These are phyloP conservation scores for Apostasia ramifera DNA, from an alignment of 106 monocot species.

Conservation along the genomic window DNA sequence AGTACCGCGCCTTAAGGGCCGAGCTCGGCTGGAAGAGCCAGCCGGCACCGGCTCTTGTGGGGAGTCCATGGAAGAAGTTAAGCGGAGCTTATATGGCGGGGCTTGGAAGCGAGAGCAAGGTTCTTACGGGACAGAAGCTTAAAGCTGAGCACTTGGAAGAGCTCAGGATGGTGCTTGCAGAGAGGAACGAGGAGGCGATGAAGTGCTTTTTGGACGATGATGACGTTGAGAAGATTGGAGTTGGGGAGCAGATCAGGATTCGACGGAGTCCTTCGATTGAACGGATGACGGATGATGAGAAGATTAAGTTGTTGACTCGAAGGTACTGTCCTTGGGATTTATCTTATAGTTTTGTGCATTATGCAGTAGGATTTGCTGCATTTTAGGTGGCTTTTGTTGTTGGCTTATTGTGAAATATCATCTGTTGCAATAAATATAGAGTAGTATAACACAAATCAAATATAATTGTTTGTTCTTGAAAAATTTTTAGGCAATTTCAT, in stretches of 20 bases:
- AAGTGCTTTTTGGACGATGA: slow-evolving; percentile 69
- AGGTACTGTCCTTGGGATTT: slow-evolving; percentile 24
- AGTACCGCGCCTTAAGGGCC: slow-evolving; percentile 49
- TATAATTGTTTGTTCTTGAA: not conserved
- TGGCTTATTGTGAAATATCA: not conserved
- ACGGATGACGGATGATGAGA: slow-evolving; percentile 39
- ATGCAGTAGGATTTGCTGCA: not conserved
- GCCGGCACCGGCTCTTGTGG: not conserved
- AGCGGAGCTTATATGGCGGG: slow-evolving; percentile 9
- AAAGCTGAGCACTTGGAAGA: slow-evolving; percentile 62
- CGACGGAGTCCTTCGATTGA: not conserved
- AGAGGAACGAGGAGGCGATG: slow-evolving; percentile 51
- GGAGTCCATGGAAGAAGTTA: slow-evolving; percentile 57
- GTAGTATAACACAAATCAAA: not conserved
- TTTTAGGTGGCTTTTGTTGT: not conserved
- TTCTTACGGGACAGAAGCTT: slow-evolving; percentile 17
- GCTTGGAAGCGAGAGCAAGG: slow-evolving; percentile 8
- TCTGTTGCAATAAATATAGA: not conserved
- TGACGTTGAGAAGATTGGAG: slow-evolving; percentile 18
- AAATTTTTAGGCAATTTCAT: not conserved
- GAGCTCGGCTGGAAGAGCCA: slow-evolving; percentile 24
- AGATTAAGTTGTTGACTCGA: slow-evolving; percentile 53
- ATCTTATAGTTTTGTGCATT: not conserved
- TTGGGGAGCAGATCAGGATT: not conserved
- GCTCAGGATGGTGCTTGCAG: slow-evolving; percentile 48